A percentile compares a stretch with the other conserved stretches of the same genome.
Evolutionary conservation across 2,329 filamentous ascomycete genomes (phyloP).

Genomic region (Paracoccidioides lutzii): DNA sequence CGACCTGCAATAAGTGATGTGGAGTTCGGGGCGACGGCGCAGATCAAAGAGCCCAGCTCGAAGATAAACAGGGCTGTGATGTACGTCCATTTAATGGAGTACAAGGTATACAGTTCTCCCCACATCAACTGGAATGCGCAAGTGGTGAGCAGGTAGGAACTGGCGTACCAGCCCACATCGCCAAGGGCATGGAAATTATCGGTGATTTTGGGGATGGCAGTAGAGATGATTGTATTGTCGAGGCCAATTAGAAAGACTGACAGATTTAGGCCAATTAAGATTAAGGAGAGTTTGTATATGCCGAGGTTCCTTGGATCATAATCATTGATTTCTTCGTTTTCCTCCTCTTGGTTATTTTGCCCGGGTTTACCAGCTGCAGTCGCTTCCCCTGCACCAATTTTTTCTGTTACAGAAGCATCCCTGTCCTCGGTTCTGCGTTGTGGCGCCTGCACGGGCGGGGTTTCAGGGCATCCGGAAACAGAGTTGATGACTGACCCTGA

Average conservation of each 20-base stretch:
- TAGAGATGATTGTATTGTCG: slow-evolving; percentile 7
- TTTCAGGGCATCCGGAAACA: too few relatives aligned
- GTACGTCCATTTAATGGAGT: slow-evolving; percentile 20
- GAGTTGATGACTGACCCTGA: too few relatives aligned
- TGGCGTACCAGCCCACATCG: slow-evolving; percentile 5
- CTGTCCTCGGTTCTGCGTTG: too few relatives aligned
- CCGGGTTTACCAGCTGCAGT: background rate
- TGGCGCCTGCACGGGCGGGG: too few relatives aligned
- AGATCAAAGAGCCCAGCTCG: slow-evolving; percentile 19
- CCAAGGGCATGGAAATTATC: background rate
- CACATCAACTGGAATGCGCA: slow-evolving; percentile 11
- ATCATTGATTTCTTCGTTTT: background rate
- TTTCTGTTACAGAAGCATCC: background rate
- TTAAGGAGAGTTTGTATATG: slow-evolving; percentile 13
- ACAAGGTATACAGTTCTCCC: slow-evolving; percentile 15
- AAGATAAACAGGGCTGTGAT: slow-evolving; percentile 19
- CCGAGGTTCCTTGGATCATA: slow-evolving; percentile 10
- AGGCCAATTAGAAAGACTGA: slow-evolving; percentile 15
- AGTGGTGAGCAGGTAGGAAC: slow-evolving; percentile 1
- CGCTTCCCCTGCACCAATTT: background rate
- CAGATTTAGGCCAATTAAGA: slow-evolving; percentile 11
- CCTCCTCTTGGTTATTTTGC: background rate
- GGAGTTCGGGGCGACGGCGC: slow-evolving; percentile 18
- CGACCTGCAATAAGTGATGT: slow-evolving; percentile 20
- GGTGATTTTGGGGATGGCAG: slow-evolving; percentile 4